Conservation (phyloP, 2,329 filamentous ascomycete species). For the Botrytis aclada region DNA sequence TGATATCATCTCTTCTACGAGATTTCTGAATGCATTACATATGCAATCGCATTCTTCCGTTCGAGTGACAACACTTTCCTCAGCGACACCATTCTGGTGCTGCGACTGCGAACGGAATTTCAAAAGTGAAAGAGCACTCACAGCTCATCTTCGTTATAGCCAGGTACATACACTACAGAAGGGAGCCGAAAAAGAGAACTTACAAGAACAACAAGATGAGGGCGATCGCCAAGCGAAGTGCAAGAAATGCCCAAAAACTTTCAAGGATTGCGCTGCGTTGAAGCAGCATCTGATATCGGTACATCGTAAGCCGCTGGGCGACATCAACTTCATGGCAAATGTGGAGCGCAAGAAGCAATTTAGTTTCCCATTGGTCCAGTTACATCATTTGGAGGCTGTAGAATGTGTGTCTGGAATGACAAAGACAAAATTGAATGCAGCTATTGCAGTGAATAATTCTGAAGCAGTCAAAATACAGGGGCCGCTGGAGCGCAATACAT, state of each 20-base stretch:
- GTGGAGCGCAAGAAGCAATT: neutral
- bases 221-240: neutral
- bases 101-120: slow-evolving; percentile 27
- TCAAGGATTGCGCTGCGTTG: slow-evolving; percentile 21
- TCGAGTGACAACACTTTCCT: neutral
- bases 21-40: slow-evolving; percentile 21
- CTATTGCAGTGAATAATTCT: neutral
- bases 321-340: neutral
- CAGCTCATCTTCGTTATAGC: slow-evolving; percentile 24
- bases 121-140: slow-evolving; percentile 21
- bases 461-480: slow-evolving; percentile 14
- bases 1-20: slow-evolving; percentile 20
- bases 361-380: neutral
- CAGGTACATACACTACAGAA: slow-evolving; percentile 19
- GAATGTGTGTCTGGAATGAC: neutral
- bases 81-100: slow-evolving; percentile 20
- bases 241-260: slow-evolving; percentile 22
- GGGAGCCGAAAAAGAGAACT: slow-evolving; percentile 20
- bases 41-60: slow-evolving; percentile 20
- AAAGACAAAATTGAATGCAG: neutral
- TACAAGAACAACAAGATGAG: slow-evolving; percentile 19
- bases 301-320: slow-evolving; percentile 16
- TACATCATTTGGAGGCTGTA: neutral
- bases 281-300: slow-evolving; percentile 20
- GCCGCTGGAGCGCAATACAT: slow-evolving; percentile 16